A percentile compares a stretch with the other conserved stretches of the same genome.
phyloP scores from a whole-genome alignment of 805 yeast species.

The Zygosaccharomyces kombuchaensis region DNA sequence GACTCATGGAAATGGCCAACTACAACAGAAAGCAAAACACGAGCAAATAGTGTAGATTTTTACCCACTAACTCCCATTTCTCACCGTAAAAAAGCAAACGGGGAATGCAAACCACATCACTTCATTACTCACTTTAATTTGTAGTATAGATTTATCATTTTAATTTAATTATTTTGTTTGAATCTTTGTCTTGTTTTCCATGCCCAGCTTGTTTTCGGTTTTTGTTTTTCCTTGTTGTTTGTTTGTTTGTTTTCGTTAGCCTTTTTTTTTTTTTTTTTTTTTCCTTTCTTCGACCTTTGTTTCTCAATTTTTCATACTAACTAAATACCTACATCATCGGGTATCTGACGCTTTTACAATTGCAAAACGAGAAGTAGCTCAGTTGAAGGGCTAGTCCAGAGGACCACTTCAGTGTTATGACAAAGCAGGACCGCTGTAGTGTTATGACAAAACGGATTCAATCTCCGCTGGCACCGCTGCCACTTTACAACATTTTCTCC shows the following conservation, averaged over 20 bases:
- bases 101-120: neutral
- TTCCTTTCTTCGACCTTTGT: neutral
- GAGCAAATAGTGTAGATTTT: constrained; percentile 5
- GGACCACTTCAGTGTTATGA: neutral
- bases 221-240: neutral
- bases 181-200: neutral
- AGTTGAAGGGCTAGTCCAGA: neutral
- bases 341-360: neutral
- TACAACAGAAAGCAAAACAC: constrained; percentile 20
- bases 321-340: neutral
- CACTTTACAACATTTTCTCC: constrained; percentile 49
- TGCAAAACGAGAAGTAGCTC: neutral
- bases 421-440: constrained; percentile 2
- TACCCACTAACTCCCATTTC: neutral
- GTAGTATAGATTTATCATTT: constrained; percentile 5
- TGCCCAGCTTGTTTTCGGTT: neutral
- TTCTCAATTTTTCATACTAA: neutral
- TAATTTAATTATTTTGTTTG: constrained; percentile 3
- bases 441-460: constrained; percentile 22
- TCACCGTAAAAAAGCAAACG: neutral
- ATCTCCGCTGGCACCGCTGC: constrained; percentile 32
- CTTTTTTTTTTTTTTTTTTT: neutral
- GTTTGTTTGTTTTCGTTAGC: neutral
- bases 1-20: constrained; percentile 26
- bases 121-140: constrained; percentile 1